These are phyloP conservation scores for Leishmania martiniquensis DNA, from an alignment of 208 protist genomes.

Conservation along the genomic window DNA sequence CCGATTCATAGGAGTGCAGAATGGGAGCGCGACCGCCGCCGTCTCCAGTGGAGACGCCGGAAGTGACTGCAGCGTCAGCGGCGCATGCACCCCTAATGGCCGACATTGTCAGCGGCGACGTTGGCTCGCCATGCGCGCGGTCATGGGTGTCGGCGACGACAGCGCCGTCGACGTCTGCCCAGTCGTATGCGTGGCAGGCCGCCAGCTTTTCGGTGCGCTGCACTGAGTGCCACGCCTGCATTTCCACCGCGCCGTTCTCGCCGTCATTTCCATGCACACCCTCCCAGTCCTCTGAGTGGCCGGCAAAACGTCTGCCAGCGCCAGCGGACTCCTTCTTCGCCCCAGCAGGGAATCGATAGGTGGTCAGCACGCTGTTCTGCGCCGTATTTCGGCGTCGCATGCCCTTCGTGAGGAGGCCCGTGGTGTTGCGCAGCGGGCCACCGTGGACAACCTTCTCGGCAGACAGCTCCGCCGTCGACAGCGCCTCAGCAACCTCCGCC, in stretches of 20 bases:
- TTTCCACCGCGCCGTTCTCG: constrained; percentile 11
- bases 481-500: constrained; percentile 57
- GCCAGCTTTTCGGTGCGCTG: constrained; percentile 6
- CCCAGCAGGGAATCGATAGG: background rate
- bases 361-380: background rate
- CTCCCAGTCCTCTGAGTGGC: background rate
- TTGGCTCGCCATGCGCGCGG: background rate
- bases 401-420: background rate
- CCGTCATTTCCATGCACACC: background rate
- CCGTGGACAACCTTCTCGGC: constrained; percentile 47
- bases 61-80: background rate
- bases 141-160: background rate
- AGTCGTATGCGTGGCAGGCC: background rate
- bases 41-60: no score
- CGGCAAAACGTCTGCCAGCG: background rate
- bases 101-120: background rate
- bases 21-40: background rate
- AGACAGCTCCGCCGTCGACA: constrained; percentile 53
- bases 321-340: background rate
- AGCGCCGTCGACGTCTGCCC: background rate
- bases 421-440: constrained; percentile 25
- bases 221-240: constrained; percentile 21
- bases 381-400: constrained; percentile 11
- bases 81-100: background rate
- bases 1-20: constrained; percentile 24